Evolutionary conservation across 345 rosid genomes (phyloP).

Genomic region (Brassica cretica): DNA sequence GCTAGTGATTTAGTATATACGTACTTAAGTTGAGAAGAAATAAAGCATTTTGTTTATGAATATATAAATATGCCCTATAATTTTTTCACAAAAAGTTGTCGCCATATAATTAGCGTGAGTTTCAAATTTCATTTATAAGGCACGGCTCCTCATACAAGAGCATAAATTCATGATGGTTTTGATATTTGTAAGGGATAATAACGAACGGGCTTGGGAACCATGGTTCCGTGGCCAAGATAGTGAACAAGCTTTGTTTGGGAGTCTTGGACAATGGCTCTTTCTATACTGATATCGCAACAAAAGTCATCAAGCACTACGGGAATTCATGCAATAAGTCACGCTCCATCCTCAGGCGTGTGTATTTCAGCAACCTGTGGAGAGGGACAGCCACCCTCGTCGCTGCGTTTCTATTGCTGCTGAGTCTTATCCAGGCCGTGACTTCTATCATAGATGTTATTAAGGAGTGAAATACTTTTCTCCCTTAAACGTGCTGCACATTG

Average conservation of each 20-base stretch:
- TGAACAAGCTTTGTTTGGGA: background rate
- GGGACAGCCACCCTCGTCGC: background rate
- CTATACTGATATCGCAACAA: background rate
- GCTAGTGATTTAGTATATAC: no score
- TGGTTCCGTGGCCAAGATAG: background rate
- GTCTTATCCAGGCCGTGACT: background rate
- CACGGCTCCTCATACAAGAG: background rate
- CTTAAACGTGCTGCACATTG: background rate
- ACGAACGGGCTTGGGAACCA: background rate
- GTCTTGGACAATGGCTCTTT: background rate
- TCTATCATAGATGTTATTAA: background rate
- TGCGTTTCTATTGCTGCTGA: background rate
- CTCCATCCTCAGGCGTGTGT: background rate
- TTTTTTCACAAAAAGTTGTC: no score
- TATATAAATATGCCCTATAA: no score
- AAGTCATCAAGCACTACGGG: background rate
- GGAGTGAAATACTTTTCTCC: background rate
- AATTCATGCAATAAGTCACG: background rate
- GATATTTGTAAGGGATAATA: background rate
- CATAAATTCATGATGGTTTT: background rate
- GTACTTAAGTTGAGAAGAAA: no score
- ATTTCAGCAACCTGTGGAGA: background rate
- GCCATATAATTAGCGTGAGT: no score
- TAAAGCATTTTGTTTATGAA: no score
- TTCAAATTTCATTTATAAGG: background rate